Base-by-base conservation (phyloP, 2,329 filamentous ascomycete genomes). In the Phialophora expanda region DNA sequence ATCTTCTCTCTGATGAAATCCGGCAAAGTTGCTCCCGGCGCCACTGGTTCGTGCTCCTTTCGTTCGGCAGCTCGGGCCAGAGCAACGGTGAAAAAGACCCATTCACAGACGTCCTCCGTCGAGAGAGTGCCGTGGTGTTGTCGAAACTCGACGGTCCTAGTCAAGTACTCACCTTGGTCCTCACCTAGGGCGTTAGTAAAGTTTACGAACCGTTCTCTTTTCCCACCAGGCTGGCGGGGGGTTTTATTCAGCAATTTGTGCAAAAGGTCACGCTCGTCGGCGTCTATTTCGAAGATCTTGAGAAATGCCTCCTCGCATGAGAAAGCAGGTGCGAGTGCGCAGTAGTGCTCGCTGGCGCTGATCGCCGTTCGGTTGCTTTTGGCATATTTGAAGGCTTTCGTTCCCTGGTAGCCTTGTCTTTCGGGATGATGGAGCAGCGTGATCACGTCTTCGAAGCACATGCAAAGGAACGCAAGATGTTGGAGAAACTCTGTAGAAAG, bases 401-500 rank as follows among this genome's bases (percentile, higher is more conserved):
- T 28, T 1, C 14, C 11, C 17, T n/a, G n/a, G 6, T 30, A 54
- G 22, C 48, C 20, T 9, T 41, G 46, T 4, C 58, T 22, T 17
- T 61, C 32, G 1, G 58, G 58, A n/a, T 61, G 58, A 32, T 53
- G 46, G 2, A 61, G 34, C 30, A 61, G 28, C 9, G 46, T 61
- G 30, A 54, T 61, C 8, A 22, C 26, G 50, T 61, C 58, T 14
- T 61, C 58, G 8, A 41, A 61, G 11, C 8, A 34, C 12, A 61
- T 50, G 58, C 46, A 54, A 9, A 61, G 44, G n/a, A 61, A 54
- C 22, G 58, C 58, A n/a, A 61, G 58, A 44, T 61, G 58, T 9
- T 51, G 58, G 6, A 61, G 28, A 26, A 61, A 28, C 3, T 41
- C 34, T 1, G 38, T 14, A 11, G 58, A 48, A 7, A 61, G n/a